Evolutionary conservation across 345 rosid genomes (phyloP), one percentile per base, ranked within the genome.

Genomic region (Citrus unshiu): DNA sequence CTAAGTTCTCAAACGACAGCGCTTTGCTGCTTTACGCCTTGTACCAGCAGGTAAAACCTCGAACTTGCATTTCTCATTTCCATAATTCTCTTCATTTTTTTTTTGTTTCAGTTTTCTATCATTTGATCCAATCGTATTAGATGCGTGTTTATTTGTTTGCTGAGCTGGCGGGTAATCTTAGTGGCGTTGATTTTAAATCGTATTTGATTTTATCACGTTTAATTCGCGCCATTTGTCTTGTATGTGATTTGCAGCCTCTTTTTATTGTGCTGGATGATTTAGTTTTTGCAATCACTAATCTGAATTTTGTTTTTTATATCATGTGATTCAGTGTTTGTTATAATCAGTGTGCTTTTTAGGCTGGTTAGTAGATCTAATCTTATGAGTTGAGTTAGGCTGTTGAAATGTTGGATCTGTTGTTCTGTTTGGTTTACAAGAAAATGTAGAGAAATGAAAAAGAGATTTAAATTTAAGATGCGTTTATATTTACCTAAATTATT

Each of bases 1-100:
- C 97, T 73, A 95, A 87, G 89, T 95, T 89, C 89, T 80, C 93
- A 12, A 91, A 79, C 79, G 99, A 94, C 81, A 80, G 90, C 72
- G 97, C 98, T 75, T 81, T 95, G 77, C 90, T 95, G 68, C 96
- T 95, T 80, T 95, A 95, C 80, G 99, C 92, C 68, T 73, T 95
- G 58, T 82, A 95, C 81, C 96, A 93, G 79, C 99, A 95, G 98
- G 99, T 22, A 24, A 35, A 9, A 30, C 76, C 77, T 58, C 72
- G 25, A 78, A 46, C 16, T 34, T 57, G 37, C 80, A 65, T 74
- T 80, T 56, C 67, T 49, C 21, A 61, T 74, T 73, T 74, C 68
- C 60, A 6, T 21, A 40, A 30, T 72, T 58, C 21, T 51, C 40
- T 29, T 39, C 30, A 18, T 72, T 35, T 21, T 43, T 29, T 29